These are phyloP conservation scores for Pezicula rhizophila DNA, from an alignment of 2,329 filamentous ascomycete species.

Conservation along the genomic window DNA sequence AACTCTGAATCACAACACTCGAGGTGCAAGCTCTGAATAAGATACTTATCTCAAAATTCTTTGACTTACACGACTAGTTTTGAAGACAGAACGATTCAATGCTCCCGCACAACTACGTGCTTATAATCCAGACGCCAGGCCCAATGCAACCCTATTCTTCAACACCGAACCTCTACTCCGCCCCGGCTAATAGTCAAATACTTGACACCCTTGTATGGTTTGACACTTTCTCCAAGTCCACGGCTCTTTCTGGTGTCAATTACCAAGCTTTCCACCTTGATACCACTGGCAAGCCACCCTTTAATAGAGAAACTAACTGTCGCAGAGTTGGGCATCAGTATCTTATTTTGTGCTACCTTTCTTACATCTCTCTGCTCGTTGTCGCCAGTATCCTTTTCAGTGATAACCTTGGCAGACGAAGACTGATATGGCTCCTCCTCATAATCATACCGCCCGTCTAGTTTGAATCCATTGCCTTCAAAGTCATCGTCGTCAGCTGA, in stretches of 20 bases:
- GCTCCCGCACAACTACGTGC: not conserved
- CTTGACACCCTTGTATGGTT: conserved; percentile 97
- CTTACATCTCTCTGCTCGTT: conserved; percentile 41
- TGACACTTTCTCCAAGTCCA: conserved; percentile 79
- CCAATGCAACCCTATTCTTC: not conserved
- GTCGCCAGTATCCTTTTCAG: conserved; percentile 29
- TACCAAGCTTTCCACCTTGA: conserved; percentile 62
- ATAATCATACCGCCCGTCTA: conserved; percentile 37
- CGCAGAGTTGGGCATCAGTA: conserved; percentile 74
- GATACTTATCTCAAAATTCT: too few species aligned
- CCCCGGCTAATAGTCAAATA: conserved; percentile 75
- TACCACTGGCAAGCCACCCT: conserved; percentile 62
- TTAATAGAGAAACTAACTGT: conserved; percentile 67
- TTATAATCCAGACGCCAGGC: not conserved
- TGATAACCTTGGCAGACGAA: conserved; percentile 21
- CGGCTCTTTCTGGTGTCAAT: conserved; percentile 73
- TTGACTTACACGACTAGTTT: too few species aligned
- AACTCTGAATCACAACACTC: too few species aligned
- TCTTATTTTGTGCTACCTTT: conserved; percentile 62
- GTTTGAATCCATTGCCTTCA: conserved; percentile 26
- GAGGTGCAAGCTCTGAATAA: too few species aligned
- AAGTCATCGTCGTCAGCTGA: conserved; percentile 42
- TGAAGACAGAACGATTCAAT: too few species aligned
- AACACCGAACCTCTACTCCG: conserved; percentile 57
- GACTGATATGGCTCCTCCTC: conserved; percentile 51